Base-by-base conservation (phyloP, 2,329 filamentous ascomycete species). In the Aspergillus flavus region DNA sequence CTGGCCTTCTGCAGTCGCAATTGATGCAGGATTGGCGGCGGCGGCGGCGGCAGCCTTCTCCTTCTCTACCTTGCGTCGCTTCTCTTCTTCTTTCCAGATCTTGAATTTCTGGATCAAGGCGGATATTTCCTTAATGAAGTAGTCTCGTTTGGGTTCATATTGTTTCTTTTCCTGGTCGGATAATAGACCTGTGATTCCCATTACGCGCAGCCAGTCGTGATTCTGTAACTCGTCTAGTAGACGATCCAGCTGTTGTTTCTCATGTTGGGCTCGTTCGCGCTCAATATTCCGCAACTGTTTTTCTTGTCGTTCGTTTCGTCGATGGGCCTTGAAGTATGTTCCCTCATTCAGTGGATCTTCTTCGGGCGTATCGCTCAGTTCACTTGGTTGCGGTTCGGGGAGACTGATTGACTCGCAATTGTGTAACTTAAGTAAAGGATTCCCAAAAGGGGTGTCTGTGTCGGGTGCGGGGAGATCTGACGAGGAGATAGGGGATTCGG, bases 191-290 rank as follows among this genome's bases (percentile, higher is more conserved):
- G 89, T 94, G 39, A 98, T 90, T 30, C 94, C 95, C 88, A 99
- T 93, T 4, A 94, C 87, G 65, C 91, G 89, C 61, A 97, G 83
- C 95, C 95, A 99, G 77, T 98, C 95, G 62, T 91, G 92, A 2
- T 94, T 92, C 75, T 93, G 91, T 1, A 99, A 84, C 21, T 93
- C 93, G 59, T 95, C 93, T 7, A 97, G 84, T 19, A 90, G 79
- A 9, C 87, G 82, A 65, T 90, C 87, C n/a, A 90, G 77, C 68
- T 89, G 86, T 54, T 85, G 83, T 68, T 89, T 89, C 68, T 90
- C 87, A 72, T 90, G 87, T 79, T 88, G 87, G 6, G 87, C 87
- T 41, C 86, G 80, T 73, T 90, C 87, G 65, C 86, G 85, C 71
- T 90, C 88, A 61, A 89, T 89, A 69, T 90, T 90, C 57, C 88